These are phyloP conservation scores for Ceriops zippeliana DNA, from an alignment of 345 rosid genomes.

Conservation along the genomic window DNA sequence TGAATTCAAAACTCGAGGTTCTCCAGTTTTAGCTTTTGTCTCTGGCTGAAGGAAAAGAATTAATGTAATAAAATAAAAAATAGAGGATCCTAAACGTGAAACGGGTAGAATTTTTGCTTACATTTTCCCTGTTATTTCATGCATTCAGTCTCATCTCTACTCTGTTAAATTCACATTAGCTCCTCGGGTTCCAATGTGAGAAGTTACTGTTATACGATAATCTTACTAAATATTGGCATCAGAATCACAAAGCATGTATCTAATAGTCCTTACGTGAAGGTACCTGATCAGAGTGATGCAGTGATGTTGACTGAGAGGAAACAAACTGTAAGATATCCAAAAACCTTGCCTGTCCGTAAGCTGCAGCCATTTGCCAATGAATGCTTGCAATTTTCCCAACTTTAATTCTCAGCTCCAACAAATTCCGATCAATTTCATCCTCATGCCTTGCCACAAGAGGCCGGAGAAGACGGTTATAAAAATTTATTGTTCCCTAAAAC, in stretches of 20 bases:
- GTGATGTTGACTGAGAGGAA: conserved; percentile 51
- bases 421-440: conserved; percentile 53
- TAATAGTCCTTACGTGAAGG: not conserved
- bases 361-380: conserved; percentile 56
- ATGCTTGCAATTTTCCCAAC: conserved; percentile 45
- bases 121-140: not conserved
- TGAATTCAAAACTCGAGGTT: not conserved
- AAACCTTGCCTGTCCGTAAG: conserved; percentile 52
- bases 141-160: not conserved
- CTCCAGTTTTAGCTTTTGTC: not conserved
- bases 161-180: not conserved
- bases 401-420: conserved; percentile 51
- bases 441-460: conserved; percentile 58
- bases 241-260: not conserved
- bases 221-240: not conserved
- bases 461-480: conserved; percentile 50
- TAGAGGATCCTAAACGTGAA: not conserved
- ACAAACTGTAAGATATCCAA: conserved; percentile 46
- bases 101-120: no score
- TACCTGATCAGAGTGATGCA: conserved; percentile 43
- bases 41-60: not conserved
- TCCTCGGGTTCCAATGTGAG: not conserved
- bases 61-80: not conserved
- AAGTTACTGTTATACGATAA: not conserved
- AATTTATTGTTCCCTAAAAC: conserved; percentile 54